These are phyloP conservation scores for Ophiostoma tasmaniense DNA, from an alignment of 2,329 filamentous ascomycete species.

Conservation along the genomic window DNA sequence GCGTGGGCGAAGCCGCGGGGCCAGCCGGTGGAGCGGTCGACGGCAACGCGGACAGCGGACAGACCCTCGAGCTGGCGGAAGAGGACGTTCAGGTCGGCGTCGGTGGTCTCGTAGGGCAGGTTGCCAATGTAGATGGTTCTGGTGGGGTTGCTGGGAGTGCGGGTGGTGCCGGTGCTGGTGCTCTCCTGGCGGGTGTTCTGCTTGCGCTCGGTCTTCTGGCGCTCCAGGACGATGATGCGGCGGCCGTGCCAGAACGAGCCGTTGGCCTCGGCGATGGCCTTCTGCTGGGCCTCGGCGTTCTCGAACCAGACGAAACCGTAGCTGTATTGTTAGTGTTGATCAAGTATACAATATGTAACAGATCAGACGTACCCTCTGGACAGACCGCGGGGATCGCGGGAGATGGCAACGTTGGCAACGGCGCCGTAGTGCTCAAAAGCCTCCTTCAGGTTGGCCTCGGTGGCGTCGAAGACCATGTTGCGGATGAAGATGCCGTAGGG, in stretches of 20 bases:
- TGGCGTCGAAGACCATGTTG: slow-evolving; percentile 31
- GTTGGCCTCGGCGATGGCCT: slow-evolving; percentile 26
- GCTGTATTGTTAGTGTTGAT: slow-evolving; percentile 18
- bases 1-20: slow-evolving; percentile 78
- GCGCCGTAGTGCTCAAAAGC: slow-evolving; percentile 29
- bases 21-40: slow-evolving; percentile 72
- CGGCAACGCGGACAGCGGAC: slow-evolving; percentile 68
- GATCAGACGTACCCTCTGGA: slow-evolving; percentile 28
- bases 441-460: slow-evolving; percentile 28
- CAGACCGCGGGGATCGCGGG: slow-evolving; percentile 29
- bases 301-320: slow-evolving; percentile 30
- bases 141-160: slow-evolving; percentile 25
- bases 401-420: slow-evolving; percentile 23
- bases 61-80: slow-evolving; percentile 65
- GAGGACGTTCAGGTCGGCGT: slow-evolving; percentile 69
- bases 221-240: slow-evolving; percentile 25
- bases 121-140: slow-evolving; percentile 67
- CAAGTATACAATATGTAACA: background rate
- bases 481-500: slow-evolving; percentile 26
- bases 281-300: slow-evolving; percentile 20
- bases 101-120: slow-evolving; percentile 77
- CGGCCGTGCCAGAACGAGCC: slow-evolving; percentile 33
- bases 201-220: slow-evolving; percentile 11
- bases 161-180: background rate
- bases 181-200: background rate